These are phyloP conservation scores for Pseudoneurospora amorphoporcata DNA, from an alignment of 495 filamentous ascomycete species.

Conservation along the genomic window DNA sequence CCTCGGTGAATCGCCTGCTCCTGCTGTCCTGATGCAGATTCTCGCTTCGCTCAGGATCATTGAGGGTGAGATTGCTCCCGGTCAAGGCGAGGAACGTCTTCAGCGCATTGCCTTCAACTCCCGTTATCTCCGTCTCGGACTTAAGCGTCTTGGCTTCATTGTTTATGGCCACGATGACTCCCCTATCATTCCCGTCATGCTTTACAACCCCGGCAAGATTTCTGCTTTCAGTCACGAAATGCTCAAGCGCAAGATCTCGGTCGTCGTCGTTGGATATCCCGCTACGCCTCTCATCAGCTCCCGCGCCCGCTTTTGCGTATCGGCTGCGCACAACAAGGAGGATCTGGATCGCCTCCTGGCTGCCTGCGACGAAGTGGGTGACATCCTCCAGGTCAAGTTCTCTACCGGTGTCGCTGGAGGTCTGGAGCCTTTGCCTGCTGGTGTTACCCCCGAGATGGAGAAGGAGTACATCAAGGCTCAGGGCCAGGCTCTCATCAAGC, in stretches of 20 bases:
- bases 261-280: conserved; percentile 94
- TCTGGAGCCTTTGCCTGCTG: conserved; percentile 59
- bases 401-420: conserved; percentile 90
- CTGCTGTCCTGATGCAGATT: conserved; percentile 83
- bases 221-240: conserved; percentile 97
- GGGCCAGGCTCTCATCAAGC: conserved; percentile 40
- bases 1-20: conserved; percentile 80
- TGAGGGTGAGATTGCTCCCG: conserved; percentile 72
- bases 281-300: conserved; percentile 95
- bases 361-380: conserved; percentile 88
- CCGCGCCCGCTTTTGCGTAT: conserved; percentile 89
- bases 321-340: conserved; percentile 93
- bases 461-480: conserved; percentile 55
- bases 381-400: conserved; percentile 90
- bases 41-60: conserved; percentile 75
- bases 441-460: conserved; percentile 58
- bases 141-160: conserved; percentile 96
- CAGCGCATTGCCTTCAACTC: conserved; percentile 98
- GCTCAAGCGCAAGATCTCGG: conserved; percentile 94
- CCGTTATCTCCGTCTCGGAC: conserved; percentile 86
- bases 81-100: conserved; percentile 90
- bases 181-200: conserved; percentile 84
- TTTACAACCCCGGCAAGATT: conserved; percentile 97
- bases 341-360: conserved; percentile 84
- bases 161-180: conserved; percentile 96